Conservation (phyloP, 495 filamentous ascomycete species). For the Aspergillus incahuasiensis region DNA sequence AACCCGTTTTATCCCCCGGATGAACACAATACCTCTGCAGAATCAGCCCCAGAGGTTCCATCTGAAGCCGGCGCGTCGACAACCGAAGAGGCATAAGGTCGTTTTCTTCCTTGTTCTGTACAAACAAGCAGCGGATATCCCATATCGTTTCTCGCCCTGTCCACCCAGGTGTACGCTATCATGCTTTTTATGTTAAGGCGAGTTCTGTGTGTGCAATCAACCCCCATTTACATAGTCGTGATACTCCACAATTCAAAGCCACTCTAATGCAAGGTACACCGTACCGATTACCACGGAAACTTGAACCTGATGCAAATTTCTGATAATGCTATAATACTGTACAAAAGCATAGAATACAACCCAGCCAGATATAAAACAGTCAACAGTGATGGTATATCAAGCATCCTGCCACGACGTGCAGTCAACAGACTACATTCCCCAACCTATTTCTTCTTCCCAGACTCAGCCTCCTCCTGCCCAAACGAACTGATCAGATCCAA, state of each 20-base stretch:
- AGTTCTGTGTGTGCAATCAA: slow-evolving; percentile 13
- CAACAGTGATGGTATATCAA: slow-evolving; percentile 2
- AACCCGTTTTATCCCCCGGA: slow-evolving; percentile 62
- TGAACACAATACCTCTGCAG: slow-evolving; percentile 17
- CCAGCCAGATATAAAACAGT: slow-evolving; percentile 4
- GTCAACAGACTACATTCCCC: background rate
- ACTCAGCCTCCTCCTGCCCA: slow-evolving; percentile 35
- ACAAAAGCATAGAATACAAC: slow-evolving; percentile 13
- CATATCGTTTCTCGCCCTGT: background rate
- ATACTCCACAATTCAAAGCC: background rate
- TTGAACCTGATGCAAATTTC: background rate
- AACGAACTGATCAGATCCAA: slow-evolving; percentile 69
- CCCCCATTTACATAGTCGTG: slow-evolving; percentile 12
- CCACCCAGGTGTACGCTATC: slow-evolving; percentile 8
- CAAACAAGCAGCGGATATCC: slow-evolving; percentile 13
- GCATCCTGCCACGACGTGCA: background rate
- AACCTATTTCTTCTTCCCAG: slow-evolving; percentile 28
- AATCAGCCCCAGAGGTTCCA: slow-evolving; percentile 21
- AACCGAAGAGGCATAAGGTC: slow-evolving; percentile 34
- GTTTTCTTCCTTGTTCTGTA: slow-evolving; percentile 14
- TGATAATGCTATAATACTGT: slow-evolving; percentile 17
- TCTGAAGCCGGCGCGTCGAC: slow-evolving; percentile 30
- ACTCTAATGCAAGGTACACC: background rate
- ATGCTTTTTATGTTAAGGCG: slow-evolving; percentile 13
- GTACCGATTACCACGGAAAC: background rate